A percentile compares a stretch with the other conserved stretches of the same genome.
These are phyloP conservation scores for Colletotrichum sp. DNA, from an alignment of 2,329 filamentous ascomycete genomes.

Conservation along the genomic window DNA sequence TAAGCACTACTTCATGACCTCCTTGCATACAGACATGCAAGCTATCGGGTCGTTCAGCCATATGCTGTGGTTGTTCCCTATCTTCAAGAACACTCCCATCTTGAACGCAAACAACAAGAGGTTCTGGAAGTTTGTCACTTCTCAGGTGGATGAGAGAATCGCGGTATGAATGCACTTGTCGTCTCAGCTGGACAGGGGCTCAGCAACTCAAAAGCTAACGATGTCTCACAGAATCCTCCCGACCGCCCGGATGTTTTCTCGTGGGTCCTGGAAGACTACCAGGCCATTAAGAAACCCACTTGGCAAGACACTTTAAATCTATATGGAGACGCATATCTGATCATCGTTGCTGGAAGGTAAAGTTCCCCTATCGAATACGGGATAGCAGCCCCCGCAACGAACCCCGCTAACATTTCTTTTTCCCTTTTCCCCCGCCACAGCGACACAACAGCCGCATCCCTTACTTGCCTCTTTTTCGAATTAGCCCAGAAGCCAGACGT, in stretches of 20 bases:
- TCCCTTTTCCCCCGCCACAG: not conserved
- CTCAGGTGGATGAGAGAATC: constrained; percentile 17
- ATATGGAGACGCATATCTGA: constrained; percentile 31
- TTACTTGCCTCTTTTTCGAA: constrained; percentile 22
- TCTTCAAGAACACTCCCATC: constrained; percentile 25
- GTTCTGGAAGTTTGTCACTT: constrained; percentile 24
- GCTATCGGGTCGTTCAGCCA: constrained; percentile 27
- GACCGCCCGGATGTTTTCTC: constrained; percentile 34
- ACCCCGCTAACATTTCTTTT: not conserved
- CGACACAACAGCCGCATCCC: constrained; percentile 21
- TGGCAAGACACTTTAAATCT: constrained; percentile 28
- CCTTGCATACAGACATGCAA: constrained; percentile 27
- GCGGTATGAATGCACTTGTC: not conserved
- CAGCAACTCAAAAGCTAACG: not conserved
- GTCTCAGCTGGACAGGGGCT: not conserved
- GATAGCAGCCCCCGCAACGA: not conserved
- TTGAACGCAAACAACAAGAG: constrained; percentile 23
- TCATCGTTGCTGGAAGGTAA: constrained; percentile 36
- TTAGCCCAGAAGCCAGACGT: constrained; percentile 9
- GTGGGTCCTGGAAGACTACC: constrained; percentile 32
- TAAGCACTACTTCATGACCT: constrained; percentile 30
- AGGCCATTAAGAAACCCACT: constrained; percentile 20
- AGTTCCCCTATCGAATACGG: not conserved
- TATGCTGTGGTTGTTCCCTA: constrained; percentile 25
- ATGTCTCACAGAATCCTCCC: constrained; percentile 15